Percentiles rank a stretch among this genome's conserved stretches.
Conservation (phyloP, 2,329 filamentous ascomycete genomes). For the Penicillium sp. region DNA sequence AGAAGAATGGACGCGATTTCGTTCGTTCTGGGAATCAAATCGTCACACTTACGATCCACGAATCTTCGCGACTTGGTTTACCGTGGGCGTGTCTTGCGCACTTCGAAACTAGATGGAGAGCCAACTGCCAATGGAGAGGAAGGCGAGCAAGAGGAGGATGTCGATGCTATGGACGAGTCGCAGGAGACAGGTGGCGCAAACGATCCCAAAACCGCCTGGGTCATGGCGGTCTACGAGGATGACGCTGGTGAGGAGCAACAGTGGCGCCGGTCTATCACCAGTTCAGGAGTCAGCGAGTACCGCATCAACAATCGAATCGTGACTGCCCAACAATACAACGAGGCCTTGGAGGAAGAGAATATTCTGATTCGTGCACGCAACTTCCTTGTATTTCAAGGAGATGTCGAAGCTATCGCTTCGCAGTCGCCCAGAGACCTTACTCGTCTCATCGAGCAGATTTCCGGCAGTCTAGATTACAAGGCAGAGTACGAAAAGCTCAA, state of each 20-base stretch:
- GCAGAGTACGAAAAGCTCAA: slow-evolving; percentile 90
- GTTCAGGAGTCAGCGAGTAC: slow-evolving; percentile 83
- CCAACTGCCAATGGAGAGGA: slow-evolving; percentile 58
- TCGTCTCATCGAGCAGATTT: slow-evolving; percentile 92
- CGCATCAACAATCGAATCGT: slow-evolving; percentile 91
- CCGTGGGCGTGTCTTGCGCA: slow-evolving; percentile 85
- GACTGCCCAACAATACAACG: slow-evolving; percentile 86
- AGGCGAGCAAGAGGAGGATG: slow-evolving; percentile 57
- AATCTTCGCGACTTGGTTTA: slow-evolving; percentile 94
- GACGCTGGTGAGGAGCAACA: slow-evolving; percentile 90
- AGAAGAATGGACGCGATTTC: slow-evolving; percentile 96
- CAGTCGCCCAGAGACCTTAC: slow-evolving; percentile 93
- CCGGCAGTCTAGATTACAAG: slow-evolving; percentile 90
- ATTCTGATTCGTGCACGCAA: slow-evolving; percentile 97
- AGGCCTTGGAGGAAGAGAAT: slow-evolving; percentile 84
- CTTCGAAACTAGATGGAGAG: slow-evolving; percentile 80
- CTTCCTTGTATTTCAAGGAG: slow-evolving; percentile 96
- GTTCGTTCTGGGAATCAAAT: slow-evolving; percentile 97
- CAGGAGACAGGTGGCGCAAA: slow-evolving; percentile 53
- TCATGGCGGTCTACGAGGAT: slow-evolving; percentile 98
- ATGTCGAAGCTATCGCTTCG: slow-evolving; percentile 93
- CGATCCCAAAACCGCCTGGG: slow-evolving; percentile 93
- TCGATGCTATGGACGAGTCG: slow-evolving; percentile 52
- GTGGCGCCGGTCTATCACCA: slow-evolving; percentile 94
- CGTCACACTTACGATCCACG: slow-evolving; percentile 89